Conservation (phyloP, 2,329 filamentous ascomycete genomes). For the Elsinoe ampelina region DNA sequence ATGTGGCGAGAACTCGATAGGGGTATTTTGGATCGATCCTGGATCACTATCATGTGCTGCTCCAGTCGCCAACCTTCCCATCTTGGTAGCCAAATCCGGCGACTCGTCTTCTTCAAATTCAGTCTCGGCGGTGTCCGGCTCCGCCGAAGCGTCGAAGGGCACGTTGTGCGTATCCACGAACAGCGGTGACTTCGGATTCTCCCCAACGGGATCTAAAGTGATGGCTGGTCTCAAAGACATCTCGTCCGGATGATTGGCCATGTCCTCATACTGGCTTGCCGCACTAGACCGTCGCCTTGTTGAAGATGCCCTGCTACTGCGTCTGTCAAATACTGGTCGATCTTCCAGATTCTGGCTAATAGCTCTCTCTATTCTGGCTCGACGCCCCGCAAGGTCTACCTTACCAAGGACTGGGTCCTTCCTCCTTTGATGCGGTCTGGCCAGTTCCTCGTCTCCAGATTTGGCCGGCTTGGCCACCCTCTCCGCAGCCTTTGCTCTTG, state of each 20-base stretch:
- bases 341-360: slow-evolving; percentile 78
- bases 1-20: slow-evolving; percentile 6
- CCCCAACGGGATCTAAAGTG: slow-evolving; percentile 7
- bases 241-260: background rate
- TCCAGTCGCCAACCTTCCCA: background rate
- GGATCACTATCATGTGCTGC: background rate
- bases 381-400: slow-evolving; percentile 74
- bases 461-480: slow-evolving; percentile 31
- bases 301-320: slow-evolving; percentile 37
- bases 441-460: slow-evolving; percentile 14
- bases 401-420: slow-evolving; percentile 56
- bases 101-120: slow-evolving; percentile 41
- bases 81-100: background rate
- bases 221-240: background rate
- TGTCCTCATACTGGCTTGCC: background rate
- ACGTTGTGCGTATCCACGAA: slow-evolving; percentile 1
- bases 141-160: slow-evolving; percentile 15
- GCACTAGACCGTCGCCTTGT: slow-evolving; percentile 2
- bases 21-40: slow-evolving; percentile 5
- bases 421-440: slow-evolving; percentile 21
- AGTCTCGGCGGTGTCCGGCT: slow-evolving; percentile 29
- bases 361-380: slow-evolving; percentile 73
- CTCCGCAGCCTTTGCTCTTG: slow-evolving; percentile 56
- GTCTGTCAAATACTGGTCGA: slow-evolving; percentile 31
- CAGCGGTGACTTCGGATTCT: slow-evolving; percentile 8